A percentile compares a stretch with the other conserved stretches of the same genome.
phyloP scores from a whole-genome alignment of 192 early-diverging fungal genomes.

The Phycomyces nitens region DNA sequence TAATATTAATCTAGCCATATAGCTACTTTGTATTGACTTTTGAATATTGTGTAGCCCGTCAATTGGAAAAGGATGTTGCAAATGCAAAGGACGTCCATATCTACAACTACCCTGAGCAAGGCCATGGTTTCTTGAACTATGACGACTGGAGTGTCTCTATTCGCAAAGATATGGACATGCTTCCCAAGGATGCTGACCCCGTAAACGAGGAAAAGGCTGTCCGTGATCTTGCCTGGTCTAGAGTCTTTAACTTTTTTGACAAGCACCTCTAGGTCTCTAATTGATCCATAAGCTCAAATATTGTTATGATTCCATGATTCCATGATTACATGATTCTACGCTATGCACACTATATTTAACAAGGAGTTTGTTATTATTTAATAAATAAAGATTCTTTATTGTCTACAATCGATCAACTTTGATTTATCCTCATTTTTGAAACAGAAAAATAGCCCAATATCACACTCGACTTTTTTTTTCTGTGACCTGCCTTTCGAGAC shows the following conservation, averaged over 20 bases:
- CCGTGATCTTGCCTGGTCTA: slow-evolving; percentile 18
- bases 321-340: background rate
- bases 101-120: slow-evolving; percentile 26
- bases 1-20: background rate
- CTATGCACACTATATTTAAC: too few relatives aligned
- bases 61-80: slow-evolving; percentile 10
- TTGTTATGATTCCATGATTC: slow-evolving; percentile 5
- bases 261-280: background rate
- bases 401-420: too few relatives aligned
- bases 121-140: slow-evolving; percentile 29
- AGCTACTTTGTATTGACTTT: too few relatives aligned
- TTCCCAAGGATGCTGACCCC: slow-evolving; percentile 11
- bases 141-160: slow-evolving; percentile 18
- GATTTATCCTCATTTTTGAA: too few relatives aligned
- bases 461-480: background rate
- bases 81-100: slow-evolving; percentile 18
- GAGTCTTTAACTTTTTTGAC: slow-evolving; percentile 22
- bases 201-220: slow-evolving; percentile 12
- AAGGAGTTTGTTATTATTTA: background rate
- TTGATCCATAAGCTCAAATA: background rate
- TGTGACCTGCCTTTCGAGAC: background rate
- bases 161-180: slow-evolving; percentile 27
- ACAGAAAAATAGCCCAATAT: too few relatives aligned
- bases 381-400: background rate
- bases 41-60: too few relatives aligned